A percentile compares a stretch with the other conserved stretches of the same genome.
Conservation (phyloP, 495 filamentous ascomycete species). For the Tuber borchii region DNA sequence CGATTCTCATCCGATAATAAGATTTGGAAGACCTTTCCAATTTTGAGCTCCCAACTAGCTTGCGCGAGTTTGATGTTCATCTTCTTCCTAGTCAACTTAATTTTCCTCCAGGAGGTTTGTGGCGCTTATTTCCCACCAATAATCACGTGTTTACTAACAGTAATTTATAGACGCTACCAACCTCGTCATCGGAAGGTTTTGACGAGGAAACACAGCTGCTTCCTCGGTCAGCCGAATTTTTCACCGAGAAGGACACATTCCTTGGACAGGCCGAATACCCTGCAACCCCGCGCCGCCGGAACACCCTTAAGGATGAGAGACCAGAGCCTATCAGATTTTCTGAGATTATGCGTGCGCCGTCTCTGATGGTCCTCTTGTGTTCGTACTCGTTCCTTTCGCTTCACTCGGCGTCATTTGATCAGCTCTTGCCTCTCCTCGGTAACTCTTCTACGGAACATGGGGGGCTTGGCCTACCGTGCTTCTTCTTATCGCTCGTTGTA, state of each 20-base stretch:
- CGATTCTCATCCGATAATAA: constrained; percentile 40
- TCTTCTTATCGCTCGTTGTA: constrained; percentile 44
- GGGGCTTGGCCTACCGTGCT: constrained; percentile 48
- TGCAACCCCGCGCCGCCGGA: constrained; percentile 22
- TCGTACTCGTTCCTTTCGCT: constrained; percentile 47
- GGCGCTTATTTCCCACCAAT: constrained; percentile 3
- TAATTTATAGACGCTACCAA: constrained; percentile 42
- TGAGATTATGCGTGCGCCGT: constrained; percentile 46
- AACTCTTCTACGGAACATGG: constrained; percentile 45
- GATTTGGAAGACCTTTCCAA: constrained; percentile 45
- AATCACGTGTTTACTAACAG: constrained; percentile 7
- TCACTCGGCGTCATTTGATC: constrained; percentile 47
- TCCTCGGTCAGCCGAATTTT: constrained; percentile 37
- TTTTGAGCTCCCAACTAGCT: constrained; percentile 45
- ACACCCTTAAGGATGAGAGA: constrained; percentile 40
- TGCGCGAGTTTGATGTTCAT: constrained; percentile 46
- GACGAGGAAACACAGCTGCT: constrained; percentile 27
- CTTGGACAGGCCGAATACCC: constrained; percentile 39
- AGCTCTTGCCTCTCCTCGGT: constrained; percentile 47
- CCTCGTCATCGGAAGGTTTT: constrained; percentile 18
- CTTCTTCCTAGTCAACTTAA: constrained; percentile 42
- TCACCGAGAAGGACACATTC: constrained; percentile 47
- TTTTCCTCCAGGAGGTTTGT: constrained; percentile 46
- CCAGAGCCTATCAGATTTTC: constrained; percentile 45
- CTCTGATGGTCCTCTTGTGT: constrained; percentile 45